Evolutionary conservation across 306 rosid species (phyloP).

Genomic region (Quercus robur): DNA sequence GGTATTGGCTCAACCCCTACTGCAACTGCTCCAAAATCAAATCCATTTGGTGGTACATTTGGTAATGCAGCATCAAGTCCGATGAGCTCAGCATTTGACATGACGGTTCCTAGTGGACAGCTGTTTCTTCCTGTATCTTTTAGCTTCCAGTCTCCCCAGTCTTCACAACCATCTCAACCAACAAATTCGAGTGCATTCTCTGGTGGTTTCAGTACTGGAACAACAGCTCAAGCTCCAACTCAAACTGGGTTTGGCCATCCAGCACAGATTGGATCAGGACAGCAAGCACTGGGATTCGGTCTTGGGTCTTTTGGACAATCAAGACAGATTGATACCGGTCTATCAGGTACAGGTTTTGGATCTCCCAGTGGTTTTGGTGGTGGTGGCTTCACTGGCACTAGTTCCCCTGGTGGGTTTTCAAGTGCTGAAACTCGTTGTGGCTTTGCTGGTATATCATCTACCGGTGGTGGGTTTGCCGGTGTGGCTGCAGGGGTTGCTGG

Average conservation of each 20-base stretch:
- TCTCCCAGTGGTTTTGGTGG: constrained; percentile 55
- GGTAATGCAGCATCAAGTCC: constrained; percentile 39
- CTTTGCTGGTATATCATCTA: constrained; percentile 39
- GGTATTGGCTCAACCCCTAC: constrained; percentile 51
- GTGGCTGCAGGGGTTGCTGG: constrained; percentile 31
- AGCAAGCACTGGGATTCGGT: constrained; percentile 91
- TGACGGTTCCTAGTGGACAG: constrained; percentile 60
- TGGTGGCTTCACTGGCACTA: constrained; percentile 22
- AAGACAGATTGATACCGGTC: constrained; percentile 72
- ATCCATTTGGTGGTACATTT: constrained; percentile 79
- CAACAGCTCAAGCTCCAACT: constrained; percentile 41
- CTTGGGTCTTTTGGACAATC: constrained; percentile 94
- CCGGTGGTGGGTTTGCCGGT: constrained; percentile 37
- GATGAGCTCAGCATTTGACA: constrained; percentile 38
- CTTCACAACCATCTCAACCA: constrained; percentile 45
- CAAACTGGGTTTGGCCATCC: constrained; percentile 72
- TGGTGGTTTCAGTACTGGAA: constrained; percentile 53
- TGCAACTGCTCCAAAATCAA: constrained; percentile 51
- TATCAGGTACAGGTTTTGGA: constrained; percentile 54
- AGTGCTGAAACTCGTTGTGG: constrained; percentile 40
- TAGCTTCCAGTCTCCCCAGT: constrained; percentile 52
- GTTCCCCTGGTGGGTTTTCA: constrained; percentile 28
- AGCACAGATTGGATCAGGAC: constrained; percentile 70
- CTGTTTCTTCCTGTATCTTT: constrained; percentile 84
- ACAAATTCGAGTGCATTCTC: constrained; percentile 55